Evolutionary conservation across 176 grass and related monocot genomes (phyloP).

Genomic region (Carex scoparia): DNA sequence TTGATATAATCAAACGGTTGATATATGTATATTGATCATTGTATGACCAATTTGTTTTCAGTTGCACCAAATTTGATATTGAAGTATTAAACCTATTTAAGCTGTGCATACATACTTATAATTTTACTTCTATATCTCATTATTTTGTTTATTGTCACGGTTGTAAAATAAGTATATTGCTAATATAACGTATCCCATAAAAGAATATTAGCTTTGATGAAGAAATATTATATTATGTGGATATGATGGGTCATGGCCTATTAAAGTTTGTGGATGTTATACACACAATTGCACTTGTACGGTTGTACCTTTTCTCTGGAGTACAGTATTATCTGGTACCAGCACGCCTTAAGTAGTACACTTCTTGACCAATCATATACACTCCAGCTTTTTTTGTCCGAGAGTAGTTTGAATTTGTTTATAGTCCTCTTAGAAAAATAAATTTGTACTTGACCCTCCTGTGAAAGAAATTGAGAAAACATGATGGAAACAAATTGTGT

Average conservation of each 20-base stretch:
- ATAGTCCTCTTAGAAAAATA: too few relatives aligned
- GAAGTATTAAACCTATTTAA: too few relatives aligned
- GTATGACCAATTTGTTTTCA: neutral
- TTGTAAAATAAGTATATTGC: neutral
- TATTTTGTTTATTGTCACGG: neutral
- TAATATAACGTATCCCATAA: neutral
- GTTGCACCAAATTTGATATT: neutral
- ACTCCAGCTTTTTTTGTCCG: too few relatives aligned
- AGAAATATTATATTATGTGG: neutral
- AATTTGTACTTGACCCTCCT: too few relatives aligned
- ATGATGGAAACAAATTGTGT: too few relatives aligned
- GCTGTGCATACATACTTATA: neutral
- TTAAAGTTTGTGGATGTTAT: neutral
- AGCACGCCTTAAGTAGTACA: too few relatives aligned
- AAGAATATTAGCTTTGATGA: neutral
- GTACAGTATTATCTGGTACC: neutral
- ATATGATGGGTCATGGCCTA: neutral
- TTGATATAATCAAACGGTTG: neutral
- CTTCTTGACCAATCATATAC: too few relatives aligned
- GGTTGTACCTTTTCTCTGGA: neutral
- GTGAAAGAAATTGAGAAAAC: too few relatives aligned
- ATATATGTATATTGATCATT: neutral
- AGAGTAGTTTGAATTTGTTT: too few relatives aligned
- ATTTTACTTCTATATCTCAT: neutral
- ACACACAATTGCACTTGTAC: neutral